Base-by-base conservation (phyloP, 83 land plant species). In the Picea abies region DNA sequence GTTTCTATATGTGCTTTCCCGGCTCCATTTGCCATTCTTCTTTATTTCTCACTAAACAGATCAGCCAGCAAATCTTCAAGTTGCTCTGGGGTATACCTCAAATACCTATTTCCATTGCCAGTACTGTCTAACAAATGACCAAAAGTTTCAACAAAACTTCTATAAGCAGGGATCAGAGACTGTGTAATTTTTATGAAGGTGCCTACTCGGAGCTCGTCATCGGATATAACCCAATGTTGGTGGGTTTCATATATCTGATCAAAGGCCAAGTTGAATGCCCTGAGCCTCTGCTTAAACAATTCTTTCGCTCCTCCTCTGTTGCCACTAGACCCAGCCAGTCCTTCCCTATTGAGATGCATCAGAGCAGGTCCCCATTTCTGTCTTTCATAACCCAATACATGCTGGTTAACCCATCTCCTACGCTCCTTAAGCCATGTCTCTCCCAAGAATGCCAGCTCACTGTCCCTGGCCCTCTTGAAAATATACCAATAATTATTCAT, bases 401-500 rank as follows among this genome's bases (percentile, higher is more conserved):
- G 60, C 39, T 83, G 71, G 62, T 83, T 82, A n/a, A 81, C 60
- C 76, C 82, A 67, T 66, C 82, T 72, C 32, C 61, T 70, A 14
- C 76, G 32, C 62, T 81, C 82, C 76, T 81, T 81, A 35, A 81
- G 81, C 79, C 84, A 71, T 11, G 15, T 49, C 56, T 76, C 84
- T 32, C 84, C 80, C 64, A 73, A 62, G 29, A 76, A 79, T 35
- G 66, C 66, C 44, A 84, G 41, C 65, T 82, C 68, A 19, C 65
- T 69, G 37, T 76, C 84, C 52, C 76, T 85, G 11, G 39, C 22
- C 69, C 86, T 72, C 52, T 39, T 85, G 23, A 83, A 85, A 5
- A 85, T 70, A 35, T 82, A 85, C 69, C 82, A 85, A 26, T 82
- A 68, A 63, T 85, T 82, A 61, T 85, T 85, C 86, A 85, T 85